Base-by-base conservation (phyloP, 169 alveolate genomes). In the Eimeria tenella region DNA sequence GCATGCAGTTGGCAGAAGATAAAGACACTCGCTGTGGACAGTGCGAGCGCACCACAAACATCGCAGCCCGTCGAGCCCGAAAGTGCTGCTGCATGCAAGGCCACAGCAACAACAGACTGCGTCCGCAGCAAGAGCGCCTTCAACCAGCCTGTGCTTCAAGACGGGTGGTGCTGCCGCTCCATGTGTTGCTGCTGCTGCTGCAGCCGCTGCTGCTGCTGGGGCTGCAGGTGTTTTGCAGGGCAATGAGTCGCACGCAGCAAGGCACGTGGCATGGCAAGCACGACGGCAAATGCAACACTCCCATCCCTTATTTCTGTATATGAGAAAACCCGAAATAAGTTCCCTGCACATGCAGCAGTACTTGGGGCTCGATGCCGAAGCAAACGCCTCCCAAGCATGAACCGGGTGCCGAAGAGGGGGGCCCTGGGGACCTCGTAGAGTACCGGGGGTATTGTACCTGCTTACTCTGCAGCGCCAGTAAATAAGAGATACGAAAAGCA, bases 21-120 rank as follows among this genome's bases (percentile, higher is more conserved):
- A 50, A 5, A 42, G 55, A 68, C 94, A 90, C 53, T 74, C 94
- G 25, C 52, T 73, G 83, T 90, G 91, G 73, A 79, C 50, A 6
- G 94, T 90, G 62, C 94, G 88, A 62, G 21, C 25, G 90, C 94
- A 90, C 94, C 94, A 90, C 63, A 90, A 79, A 60, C 94, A 90
- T 19, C 94, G 91, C 52, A 90, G 75, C 23, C 94, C 94, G 55
- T 73, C 71, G 17, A 90, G 55, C 21, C 90, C 94, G 62, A 90
- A 90, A 65, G 21, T 74, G 25, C 71, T 21, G 55, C 79, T 53
- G 83, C 94, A 90, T 11, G 73, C 89, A 60, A 90, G 68, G 5
- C 94, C 94, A 42, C 94, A 90, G 65, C 68, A 6, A 77, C 90
- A 70, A n/a, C 94, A 90, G 15, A 63, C 86, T 42, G 82, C 68